Evolutionary conservation across 73 alveolate genomes (phyloP), one percentile per base, ranked within the genome.

Genomic region (Paramecium tetraurelia): DNA sequence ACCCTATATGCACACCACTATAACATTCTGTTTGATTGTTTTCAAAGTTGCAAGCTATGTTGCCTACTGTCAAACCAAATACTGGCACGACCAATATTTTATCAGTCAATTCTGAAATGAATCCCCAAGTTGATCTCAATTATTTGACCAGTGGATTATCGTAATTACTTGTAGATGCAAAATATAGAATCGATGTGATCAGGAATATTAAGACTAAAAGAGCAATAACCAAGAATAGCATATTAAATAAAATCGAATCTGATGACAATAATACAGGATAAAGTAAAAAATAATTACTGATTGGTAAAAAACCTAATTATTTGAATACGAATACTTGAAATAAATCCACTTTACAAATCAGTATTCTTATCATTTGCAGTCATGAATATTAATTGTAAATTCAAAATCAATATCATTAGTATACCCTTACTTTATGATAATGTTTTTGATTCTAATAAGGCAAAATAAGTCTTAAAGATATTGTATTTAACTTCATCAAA

Each of bases 41-140:
- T 57, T 22, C 10, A 31, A 59, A 77, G 21, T 21, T 77, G 46
- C 86, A 36, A 14, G 46, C 87, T 43, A 59, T 40, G 63, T 59
- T 63, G 4, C 50, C 87, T 29, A 86, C 69, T 20, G 87, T 77
- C 57, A 86, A 35, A 33, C 93, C 93, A 68, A 63, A 86, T 22
- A 58, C 84, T 9, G 93, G 93, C 10, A 86, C 72, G 18, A 86
- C 58, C 4, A 86, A 69, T n/a, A 86, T 77, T 63, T 86, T 86
- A 40, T 86, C 93, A 24, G 58, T 41, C 46, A 86, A 86, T 40
- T 86, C 86, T 41, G 84, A 86, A 5, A 63, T 86, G 4, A 86
- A 86, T 21, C 88, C 93, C 87, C 88, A 86, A 16, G 59, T 75
- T 29, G 63, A 33, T 40, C 48, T 75, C 38, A 75, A 75, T 36